Base-by-base conservation (phyloP, 306 rosid genomes). In the Oxytropis ochrocephala region DNA sequence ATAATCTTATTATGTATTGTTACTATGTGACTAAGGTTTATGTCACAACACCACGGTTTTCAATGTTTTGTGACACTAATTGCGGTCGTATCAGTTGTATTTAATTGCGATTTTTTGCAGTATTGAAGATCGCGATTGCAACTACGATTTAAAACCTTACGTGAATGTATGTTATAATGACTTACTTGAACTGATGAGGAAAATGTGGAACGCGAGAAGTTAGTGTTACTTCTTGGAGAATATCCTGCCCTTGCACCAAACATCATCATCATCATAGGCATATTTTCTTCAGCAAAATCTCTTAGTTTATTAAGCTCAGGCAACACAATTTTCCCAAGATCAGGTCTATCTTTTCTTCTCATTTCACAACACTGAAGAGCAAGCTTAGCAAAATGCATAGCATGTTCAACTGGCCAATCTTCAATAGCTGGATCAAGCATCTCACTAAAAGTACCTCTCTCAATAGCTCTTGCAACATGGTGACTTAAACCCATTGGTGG, bases 401-500 rank as follows among this genome's bases (percentile, higher is more conserved):
- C 84, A 10, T 89, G 87, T 61, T 90, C 89, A 10, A 88, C 46
- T 12, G 97, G 96, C 91, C 97, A 88, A 46, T 90, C 89, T 42
- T 78, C 56, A 36, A 90, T 86, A 10, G 79, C 81, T 5, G 91
- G 96, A 69, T 92, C 96, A 43, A 90, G 90, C 81, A 85, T 81
- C 21, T 88, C 90, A 3, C n/a, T 67, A 14, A 90, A 90, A 19
- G 70, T 82, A 8, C 94, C 93, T 17, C 5, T 70, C 75, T 86
- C 87, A 18, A 93, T 90, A 5, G 96, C 76, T 39, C 80, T 67
- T 18, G 50, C 83, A 41, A 93, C 89, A 38, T 72, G 84, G 59
- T 89, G 96, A 42, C 91, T 84, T 80, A 88, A 77, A 7, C 96
- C 97, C 91, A 88, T 90, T 49, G 98, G 97, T 24, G 96, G 83